Percentiles rank a stretch among this genome's conserved stretches.
Evolutionary conservation across 2,329 filamentous ascomycete genomes (phyloP).

Genomic region (Pseudocercospora macadamiae): DNA sequence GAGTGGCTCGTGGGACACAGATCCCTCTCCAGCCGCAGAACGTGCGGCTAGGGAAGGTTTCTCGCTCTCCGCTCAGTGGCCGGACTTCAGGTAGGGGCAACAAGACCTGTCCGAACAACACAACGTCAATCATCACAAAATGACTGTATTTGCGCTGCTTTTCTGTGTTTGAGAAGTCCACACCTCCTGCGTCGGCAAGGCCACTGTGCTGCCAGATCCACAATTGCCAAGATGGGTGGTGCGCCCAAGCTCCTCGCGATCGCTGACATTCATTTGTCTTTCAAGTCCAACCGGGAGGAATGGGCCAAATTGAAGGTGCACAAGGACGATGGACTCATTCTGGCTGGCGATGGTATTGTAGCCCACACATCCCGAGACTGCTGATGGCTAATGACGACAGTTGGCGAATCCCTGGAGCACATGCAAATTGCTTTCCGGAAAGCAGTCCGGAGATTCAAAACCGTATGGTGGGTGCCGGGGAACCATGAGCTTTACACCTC

Average conservation of each 20-base stretch:
- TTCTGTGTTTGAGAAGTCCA: neutral
- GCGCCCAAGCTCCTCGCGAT: conserved; percentile 46
- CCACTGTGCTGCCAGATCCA: neutral
- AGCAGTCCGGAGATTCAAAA: conserved; percentile 47
- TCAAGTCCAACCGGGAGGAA: conserved; percentile 50
- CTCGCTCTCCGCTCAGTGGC: neutral
- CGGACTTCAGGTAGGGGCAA: neutral
- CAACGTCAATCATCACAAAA: conserved; percentile 4
- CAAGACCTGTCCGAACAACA: neutral
- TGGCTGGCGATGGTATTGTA: conserved; percentile 46
- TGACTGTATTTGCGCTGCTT: neutral
- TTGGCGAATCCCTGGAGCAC: conserved; percentile 39
- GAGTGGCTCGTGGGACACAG: conserved; percentile 3
- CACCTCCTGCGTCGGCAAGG: neutral
- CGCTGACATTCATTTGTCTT: conserved; percentile 51
- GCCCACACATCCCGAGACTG: neutral
- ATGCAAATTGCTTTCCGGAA: conserved; percentile 44
- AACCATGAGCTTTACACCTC: conserved; percentile 63
- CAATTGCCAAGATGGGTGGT: conserved; percentile 17
- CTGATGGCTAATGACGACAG: conserved; percentile 29
- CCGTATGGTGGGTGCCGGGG: conserved; percentile 60
- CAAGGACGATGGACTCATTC: conserved; percentile 49
- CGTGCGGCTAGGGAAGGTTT: conserved; percentile 2
- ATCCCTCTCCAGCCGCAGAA: conserved; percentile 1
- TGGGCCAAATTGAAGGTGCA: conserved; percentile 45